These are phyloP conservation scores for Xylariaceae sp. DNA, from an alignment of 2,329 filamentous ascomycete genomes.

Conservation along the genomic window DNA sequence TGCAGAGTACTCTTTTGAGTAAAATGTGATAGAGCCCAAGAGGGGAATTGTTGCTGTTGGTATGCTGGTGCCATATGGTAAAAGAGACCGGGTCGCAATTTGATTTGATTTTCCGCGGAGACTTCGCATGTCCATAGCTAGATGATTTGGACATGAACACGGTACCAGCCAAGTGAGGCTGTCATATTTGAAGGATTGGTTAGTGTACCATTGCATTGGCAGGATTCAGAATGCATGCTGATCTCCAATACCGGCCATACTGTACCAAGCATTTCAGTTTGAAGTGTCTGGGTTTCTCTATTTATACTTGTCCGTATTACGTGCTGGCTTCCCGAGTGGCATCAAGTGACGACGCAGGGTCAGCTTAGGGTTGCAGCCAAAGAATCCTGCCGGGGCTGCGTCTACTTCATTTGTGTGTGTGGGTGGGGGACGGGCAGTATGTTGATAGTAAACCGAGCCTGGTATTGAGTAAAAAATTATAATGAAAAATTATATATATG, in stretches of 20 bases:
- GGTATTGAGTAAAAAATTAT: no score
- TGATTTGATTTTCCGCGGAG: no score
- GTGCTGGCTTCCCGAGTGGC: no score
- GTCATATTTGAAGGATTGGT: neutral
- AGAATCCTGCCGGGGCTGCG: slow-evolving; percentile 14
- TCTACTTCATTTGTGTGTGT: neutral
- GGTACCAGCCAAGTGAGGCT: no score
- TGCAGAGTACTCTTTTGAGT: no score
- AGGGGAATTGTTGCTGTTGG: no score
- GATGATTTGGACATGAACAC: no score
- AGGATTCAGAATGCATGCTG: slow-evolving; percentile 2
- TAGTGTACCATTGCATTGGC: slow-evolving; percentile 9
- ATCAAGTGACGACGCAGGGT: slow-evolving; percentile 26
- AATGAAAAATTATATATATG: no score
- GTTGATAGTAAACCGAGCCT: neutral
- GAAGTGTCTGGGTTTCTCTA: slow-evolving; percentile 22
- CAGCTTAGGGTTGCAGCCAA: slow-evolving; percentile 24
- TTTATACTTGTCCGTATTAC: slow-evolving; percentile 22
- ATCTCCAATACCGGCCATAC: slow-evolving; percentile 5
- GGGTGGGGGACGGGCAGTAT: slow-evolving; percentile 2
- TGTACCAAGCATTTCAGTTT: slow-evolving; percentile 15
- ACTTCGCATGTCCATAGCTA: no score
- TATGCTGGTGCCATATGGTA: no score
- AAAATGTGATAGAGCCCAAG: no score
- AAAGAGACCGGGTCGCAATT: no score